Evolutionary conservation across 140 eudicot genomes (phyloP).

Genomic region (Oenanthe javanica): DNA sequence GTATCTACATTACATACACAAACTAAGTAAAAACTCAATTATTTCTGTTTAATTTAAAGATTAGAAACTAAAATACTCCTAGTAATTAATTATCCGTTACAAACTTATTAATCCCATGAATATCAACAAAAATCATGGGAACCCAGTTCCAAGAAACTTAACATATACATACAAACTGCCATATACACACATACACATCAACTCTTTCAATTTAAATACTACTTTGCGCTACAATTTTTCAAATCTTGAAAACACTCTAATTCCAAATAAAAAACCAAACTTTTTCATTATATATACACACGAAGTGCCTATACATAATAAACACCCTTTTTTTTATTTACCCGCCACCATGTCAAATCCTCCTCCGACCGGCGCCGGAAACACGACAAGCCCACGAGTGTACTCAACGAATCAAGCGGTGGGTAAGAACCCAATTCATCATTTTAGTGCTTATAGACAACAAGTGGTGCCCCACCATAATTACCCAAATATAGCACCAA

Average conservation of each 20-base stretch:
- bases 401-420: not conserved
- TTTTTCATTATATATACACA: no score
- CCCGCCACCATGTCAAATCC: slow-evolving; percentile 11
- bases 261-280: not conserved
- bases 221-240: not conserved
- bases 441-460: not conserved
- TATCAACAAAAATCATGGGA: not conserved
- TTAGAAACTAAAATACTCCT: not conserved
- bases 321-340: not conserved
- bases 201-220: not conserved
- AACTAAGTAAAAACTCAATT: no score
- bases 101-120: not conserved
- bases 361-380: slow-evolving; percentile 1
- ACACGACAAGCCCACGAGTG: not conserved
- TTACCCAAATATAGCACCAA: not conserved
- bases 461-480: not conserved
- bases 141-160: not conserved
- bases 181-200: not conserved
- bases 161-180: not conserved
- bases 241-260: not conserved
- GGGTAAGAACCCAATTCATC: slow-evolving; percentile 7
- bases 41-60: no score
- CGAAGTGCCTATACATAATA: not conserved
- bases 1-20: not conserved
- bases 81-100: not conserved